Evolutionary conservation across 371 early-diverging fungal genomes (phyloP), one percentile per base, ranked within the genome.

Genomic region (Synchytrium microbalum): DNA sequence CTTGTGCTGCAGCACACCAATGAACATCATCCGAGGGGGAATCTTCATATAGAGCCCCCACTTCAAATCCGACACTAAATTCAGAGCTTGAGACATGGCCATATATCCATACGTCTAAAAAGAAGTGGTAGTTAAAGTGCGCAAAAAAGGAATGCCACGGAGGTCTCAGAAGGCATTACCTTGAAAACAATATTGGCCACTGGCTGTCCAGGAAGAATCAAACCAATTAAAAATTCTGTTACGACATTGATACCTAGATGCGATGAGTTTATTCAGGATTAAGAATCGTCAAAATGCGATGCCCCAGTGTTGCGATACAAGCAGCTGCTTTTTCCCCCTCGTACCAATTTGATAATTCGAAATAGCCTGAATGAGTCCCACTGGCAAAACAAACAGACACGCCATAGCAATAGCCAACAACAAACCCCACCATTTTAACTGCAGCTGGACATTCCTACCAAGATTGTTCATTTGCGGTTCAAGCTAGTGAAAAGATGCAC

Each of bases 341-440:
- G n/a, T n/a, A n/a, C n/a, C n/a, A n/a, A n/a, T 19, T 19, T 38
- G 46, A 38, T 38, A 38, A 19, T 38, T 74, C 13, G 74, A 59
- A 25, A 73, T 24, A 38, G 71, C 77, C 32, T 63, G 67, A 32
- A 77, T 61, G 24, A 72, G 61, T 30, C 77, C 73, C 53, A 91
- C 81, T 0, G 95, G 92, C 2, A 94, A 68, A 2, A 89, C 78
- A 68, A 91, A 85, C 60, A 87, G 66, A n/a, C 77, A 64, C 27
- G 87, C 75, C 2, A 92, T 68, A 27, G 72, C 67, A 32, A 88
- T 79, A 32, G 89, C 90, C 14, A 91, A 56, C 55, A 83, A n/a
- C 8, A 76, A 32, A 19, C 65, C 76, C 78, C 82, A 83, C 79
- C 79, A 78, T 23, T 24, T n/a, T 24, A 55, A 24, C 28, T 55